These are phyloP conservation scores for Fusarium denticulatum DNA, from an alignment of 2,329 filamentous ascomycete genomes.

Conservation along the genomic window DNA sequence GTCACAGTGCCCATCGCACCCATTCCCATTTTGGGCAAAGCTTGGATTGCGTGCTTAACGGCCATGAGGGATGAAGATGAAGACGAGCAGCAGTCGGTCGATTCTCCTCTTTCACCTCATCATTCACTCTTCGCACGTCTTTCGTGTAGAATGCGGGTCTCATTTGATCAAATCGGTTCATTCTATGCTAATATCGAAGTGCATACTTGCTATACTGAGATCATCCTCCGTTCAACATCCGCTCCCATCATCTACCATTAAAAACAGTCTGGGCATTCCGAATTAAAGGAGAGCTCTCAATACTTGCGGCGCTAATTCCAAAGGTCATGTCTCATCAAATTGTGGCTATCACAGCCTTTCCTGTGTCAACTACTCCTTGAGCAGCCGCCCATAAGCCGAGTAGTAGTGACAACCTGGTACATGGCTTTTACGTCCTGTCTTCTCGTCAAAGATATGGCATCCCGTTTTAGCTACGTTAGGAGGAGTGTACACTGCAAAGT, in stretches of 20 bases:
- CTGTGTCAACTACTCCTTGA: slow-evolving; percentile 49
- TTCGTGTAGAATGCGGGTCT: slow-evolving; percentile 30
- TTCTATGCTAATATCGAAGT: slow-evolving; percentile 31
- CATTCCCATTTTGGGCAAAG: slow-evolving; percentile 22
- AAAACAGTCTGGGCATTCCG: slow-evolving; percentile 6
- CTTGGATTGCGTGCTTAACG: slow-evolving; percentile 33
- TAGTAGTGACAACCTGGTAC: slow-evolving; percentile 77
- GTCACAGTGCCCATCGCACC: slow-evolving; percentile 8
- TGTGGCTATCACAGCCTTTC: slow-evolving; percentile 3
- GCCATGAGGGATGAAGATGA: slow-evolving; percentile 11
- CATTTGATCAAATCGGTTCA: slow-evolving; percentile 17
- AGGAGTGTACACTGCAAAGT: slow-evolving; percentile 76
- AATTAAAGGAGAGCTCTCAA: slow-evolving; percentile 7
- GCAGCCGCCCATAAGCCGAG: slow-evolving; percentile 67
- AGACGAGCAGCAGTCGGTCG: slow-evolving; percentile 2
- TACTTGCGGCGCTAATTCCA: slow-evolving; percentile 28
- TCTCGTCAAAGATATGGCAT: slow-evolving; percentile 82
- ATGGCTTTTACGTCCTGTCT: slow-evolving; percentile 78
- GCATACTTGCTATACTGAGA: slow-evolving; percentile 11
- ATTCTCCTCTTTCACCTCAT: slow-evolving; percentile 33
- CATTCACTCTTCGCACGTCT: slow-evolving; percentile 22
- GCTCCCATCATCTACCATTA: background rate
- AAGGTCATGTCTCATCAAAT: slow-evolving; percentile 37
- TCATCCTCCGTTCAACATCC: background rate
- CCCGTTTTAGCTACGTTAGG: slow-evolving; percentile 87